Evolutionary conservation across 331 rosid species (phyloP), one percentile per base, ranked within the genome.

Genomic region (Telfairia occidentalis): DNA sequence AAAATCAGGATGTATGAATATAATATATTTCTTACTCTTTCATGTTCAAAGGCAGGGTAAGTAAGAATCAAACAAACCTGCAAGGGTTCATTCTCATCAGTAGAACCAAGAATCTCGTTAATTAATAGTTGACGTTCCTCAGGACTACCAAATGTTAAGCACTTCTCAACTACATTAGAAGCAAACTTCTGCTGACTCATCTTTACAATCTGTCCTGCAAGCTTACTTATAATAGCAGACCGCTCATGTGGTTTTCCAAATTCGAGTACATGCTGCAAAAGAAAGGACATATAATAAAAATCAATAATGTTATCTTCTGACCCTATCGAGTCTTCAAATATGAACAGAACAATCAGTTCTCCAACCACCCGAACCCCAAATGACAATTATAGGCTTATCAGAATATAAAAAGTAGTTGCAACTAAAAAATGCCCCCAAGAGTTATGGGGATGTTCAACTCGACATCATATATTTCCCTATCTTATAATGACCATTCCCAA

Each of bases 101-200:
- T 83, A 49, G 86, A 85, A 73, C 99, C 99, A 35, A 95, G 93
- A 87, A 95, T 91, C 89, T 95, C 99, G 64, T 88, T 87, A 74
- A 95, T 89, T 83, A 95, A 81, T 70, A 95, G 42, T 75, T 87
- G 96, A 38, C 99, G 97, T 86, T 95, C 92, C 49, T 85, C 92
- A 60, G 90, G 83, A 82, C 87, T 81, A 59, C 97, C 96, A 70
- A 91, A 95, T 78, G 92, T 85, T 82, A 92, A 82, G 79, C 99
- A 95, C 81, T 92, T 95, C 83, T 95, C 97, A 8, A 91, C 92
- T 75, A 95, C 99, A 90, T 95, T 95, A 45, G 99, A 95, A 84
- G 99, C 99, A 90, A 86, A 91, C 81, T 95, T 95, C 83, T 91
- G 97, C 79, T 91, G 96, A 82, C 98, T 95, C 97, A 95, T 91